Conservation (phyloP, 2,329 filamentous ascomycete species). For the Coniochaeta sp. region DNA sequence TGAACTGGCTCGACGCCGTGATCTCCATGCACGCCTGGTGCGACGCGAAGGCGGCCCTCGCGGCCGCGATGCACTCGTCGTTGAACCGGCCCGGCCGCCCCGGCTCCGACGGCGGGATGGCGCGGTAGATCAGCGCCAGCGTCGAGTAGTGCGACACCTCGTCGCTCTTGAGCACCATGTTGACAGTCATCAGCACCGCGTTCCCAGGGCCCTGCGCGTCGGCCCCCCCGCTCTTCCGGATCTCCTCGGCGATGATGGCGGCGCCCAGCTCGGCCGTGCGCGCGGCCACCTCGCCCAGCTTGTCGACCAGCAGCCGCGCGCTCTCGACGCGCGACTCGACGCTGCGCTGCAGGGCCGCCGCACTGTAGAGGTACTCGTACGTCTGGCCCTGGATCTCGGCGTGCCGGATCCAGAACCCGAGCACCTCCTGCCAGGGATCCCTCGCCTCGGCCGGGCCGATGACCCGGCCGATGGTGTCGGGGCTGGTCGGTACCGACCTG, state of each 20-base stretch:
- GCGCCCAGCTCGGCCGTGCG: conserved; percentile 22
- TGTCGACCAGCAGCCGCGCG: conserved; percentile 29
- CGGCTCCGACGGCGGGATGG: conserved; percentile 35
- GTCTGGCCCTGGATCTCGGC: conserved; percentile 50
- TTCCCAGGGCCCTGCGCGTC: conserved; percentile 7
- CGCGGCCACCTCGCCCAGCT: conserved; percentile 27
- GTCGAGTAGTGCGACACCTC: conserved; percentile 39
- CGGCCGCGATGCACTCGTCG: conserved; percentile 39
- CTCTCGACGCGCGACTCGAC: conserved; percentile 30
- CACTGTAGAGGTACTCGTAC: conserved; percentile 50
- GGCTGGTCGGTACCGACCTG: conserved; percentile 5
- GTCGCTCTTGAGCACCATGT: conserved; percentile 37
- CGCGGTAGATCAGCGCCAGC: conserved; percentile 44
- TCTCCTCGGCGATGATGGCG: conserved; percentile 8
- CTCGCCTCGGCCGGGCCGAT: conserved; percentile 9
- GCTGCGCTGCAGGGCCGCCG: conserved; percentile 32
- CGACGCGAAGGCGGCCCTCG: conserved; percentile 38
- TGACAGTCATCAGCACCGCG: conserved; percentile 29
- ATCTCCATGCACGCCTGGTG: conserved; percentile 38
- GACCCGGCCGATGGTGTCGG: conserved; percentile 16
- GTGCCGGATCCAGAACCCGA: conserved; percentile 46
- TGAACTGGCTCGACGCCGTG: conserved; percentile 29
- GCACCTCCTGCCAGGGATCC: conserved; percentile 37
- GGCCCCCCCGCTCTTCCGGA: neutral
- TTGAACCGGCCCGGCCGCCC: conserved; percentile 36